Conservation (phyloP, 2,329 filamentous ascomycete species). For the Cercospora sojina region DNA sequence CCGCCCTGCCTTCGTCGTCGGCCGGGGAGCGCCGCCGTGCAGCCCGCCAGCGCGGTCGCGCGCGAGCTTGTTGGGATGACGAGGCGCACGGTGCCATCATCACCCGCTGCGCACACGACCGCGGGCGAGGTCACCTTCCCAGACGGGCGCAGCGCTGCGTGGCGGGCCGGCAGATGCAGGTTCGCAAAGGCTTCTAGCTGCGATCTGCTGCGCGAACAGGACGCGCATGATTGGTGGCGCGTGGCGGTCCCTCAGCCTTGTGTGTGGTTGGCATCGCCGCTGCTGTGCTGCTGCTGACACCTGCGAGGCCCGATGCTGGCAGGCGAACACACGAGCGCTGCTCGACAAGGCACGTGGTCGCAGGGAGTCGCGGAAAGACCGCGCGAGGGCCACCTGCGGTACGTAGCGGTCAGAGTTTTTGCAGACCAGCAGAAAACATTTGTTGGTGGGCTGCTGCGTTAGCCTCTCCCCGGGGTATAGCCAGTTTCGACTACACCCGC, state of each 20-base stretch:
- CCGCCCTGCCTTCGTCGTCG: background rate
- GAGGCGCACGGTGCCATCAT: background rate
- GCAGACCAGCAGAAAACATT: background rate
- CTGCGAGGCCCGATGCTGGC: background rate
- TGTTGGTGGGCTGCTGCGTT: background rate
- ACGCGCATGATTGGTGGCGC: conserved; percentile 1
- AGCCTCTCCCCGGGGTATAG: background rate
- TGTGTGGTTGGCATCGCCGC: background rate
- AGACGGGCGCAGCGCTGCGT: conserved; percentile 8
- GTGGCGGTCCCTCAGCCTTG: conserved; percentile 1
- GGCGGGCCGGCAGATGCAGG: background rate
- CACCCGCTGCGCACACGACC: background rate
- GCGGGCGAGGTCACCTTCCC: conserved; percentile 13
- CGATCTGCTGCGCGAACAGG: conserved; percentile 7
- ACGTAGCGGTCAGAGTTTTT: background rate
- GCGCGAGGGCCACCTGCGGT: background rate
- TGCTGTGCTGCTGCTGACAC: background rate
- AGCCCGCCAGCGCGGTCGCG: background rate
- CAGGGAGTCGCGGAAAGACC: no score
- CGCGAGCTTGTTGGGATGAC: background rate
- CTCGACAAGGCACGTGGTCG: background rate
- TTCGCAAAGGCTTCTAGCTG: conserved; percentile 9
- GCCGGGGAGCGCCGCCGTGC: background rate
- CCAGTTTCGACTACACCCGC: background rate
- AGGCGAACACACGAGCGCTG: background rate